phyloP scores from a whole-genome alignment of 495 filamentous ascomycete genomes.

The Hyaloscypha hepaticicola region DNA sequence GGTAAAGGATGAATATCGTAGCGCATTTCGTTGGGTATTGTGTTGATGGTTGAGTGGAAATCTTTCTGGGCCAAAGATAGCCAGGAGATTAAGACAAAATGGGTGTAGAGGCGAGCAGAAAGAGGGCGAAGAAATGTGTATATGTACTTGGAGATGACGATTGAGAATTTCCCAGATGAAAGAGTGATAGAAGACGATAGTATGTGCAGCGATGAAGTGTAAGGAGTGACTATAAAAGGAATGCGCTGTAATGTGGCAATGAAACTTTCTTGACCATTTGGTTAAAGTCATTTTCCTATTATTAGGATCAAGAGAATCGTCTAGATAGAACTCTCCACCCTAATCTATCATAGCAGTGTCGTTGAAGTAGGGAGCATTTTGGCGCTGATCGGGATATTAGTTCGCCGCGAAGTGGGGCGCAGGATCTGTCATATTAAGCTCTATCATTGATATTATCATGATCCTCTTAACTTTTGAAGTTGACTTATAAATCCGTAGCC shows the following conservation, averaged over 20 bases:
- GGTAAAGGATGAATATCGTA: neutral
- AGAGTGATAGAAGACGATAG: neutral
- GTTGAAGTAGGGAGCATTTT: no score
- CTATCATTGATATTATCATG: slow-evolving; percentile 19
- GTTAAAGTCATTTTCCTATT: neutral
- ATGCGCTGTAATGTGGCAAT: no score
- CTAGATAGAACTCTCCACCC: neutral
- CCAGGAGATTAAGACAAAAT: neutral
- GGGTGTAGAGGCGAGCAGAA: neutral
- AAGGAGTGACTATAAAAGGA: no score
- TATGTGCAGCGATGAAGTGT: neutral
- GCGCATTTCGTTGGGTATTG: neutral
- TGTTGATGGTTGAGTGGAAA: neutral
- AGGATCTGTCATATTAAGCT: neutral
- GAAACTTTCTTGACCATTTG: neutral
- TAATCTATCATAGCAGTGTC: no score
- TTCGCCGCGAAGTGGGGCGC: neutral
- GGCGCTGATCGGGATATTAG: no score
- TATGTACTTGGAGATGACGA: neutral
- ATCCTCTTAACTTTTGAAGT: slow-evolving; percentile 71
- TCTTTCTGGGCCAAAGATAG: neutral
- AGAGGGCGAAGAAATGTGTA: neutral
- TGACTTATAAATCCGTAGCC: slow-evolving; percentile 78
- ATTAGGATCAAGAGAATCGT: neutral
- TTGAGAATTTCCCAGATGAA: neutral